A percentile compares a stretch with the other conserved stretches of the same genome.
phyloP scores from a whole-genome alignment of 768 basidiomycete genomes.

The Saitozyma sp. region DNA sequence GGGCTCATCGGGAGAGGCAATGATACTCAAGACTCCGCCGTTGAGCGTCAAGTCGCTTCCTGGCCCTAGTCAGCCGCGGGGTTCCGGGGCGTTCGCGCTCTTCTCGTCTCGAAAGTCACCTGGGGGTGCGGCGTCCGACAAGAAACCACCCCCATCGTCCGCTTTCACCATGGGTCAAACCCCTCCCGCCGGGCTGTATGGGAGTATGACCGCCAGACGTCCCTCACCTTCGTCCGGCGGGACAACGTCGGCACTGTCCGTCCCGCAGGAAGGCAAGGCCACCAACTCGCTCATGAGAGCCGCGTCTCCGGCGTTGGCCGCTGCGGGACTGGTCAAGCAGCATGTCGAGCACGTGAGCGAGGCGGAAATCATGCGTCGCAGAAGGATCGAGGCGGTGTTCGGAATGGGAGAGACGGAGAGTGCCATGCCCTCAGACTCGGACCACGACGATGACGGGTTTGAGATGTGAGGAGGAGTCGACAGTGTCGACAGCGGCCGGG shows the following conservation, averaged over 20 bases:
- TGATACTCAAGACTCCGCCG: conserved; percentile 34
- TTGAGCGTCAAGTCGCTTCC: conserved; percentile 14
- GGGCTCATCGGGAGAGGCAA: conserved; percentile 39
- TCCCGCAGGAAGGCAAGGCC: conserved; percentile 1
- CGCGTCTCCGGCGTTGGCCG: conserved; percentile 35
- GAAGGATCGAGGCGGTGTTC: conserved; percentile 55
- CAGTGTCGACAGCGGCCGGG: too few relatives aligned
- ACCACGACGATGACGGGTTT: conserved; percentile 27
- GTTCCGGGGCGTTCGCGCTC: conserved; percentile 47
- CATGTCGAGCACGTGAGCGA: conserved; percentile 66
- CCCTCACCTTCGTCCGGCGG: conserved; percentile 3
- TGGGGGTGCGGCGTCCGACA: neutral
- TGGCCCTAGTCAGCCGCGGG: conserved; percentile 13
- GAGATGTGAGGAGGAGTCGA: too few relatives aligned
- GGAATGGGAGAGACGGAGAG: conserved; percentile 52
- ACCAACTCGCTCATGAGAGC: conserved; percentile 55
- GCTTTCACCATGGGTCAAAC: conserved; percentile 3
- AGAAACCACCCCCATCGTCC: conserved; percentile 1
- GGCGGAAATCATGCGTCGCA: conserved; percentile 64
- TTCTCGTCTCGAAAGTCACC: conserved; percentile 31
- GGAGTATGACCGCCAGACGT: neutral
- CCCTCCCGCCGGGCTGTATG: too few relatives aligned
- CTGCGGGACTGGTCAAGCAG: conserved; percentile 37
- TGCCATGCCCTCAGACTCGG: neutral
- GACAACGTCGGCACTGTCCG: neutral